A percentile compares a stretch with the other conserved stretches of the same genome.
These are phyloP conservation scores for Solanum piurae DNA, from an alignment of 257 asterid genomes.

Conservation along the genomic window DNA sequence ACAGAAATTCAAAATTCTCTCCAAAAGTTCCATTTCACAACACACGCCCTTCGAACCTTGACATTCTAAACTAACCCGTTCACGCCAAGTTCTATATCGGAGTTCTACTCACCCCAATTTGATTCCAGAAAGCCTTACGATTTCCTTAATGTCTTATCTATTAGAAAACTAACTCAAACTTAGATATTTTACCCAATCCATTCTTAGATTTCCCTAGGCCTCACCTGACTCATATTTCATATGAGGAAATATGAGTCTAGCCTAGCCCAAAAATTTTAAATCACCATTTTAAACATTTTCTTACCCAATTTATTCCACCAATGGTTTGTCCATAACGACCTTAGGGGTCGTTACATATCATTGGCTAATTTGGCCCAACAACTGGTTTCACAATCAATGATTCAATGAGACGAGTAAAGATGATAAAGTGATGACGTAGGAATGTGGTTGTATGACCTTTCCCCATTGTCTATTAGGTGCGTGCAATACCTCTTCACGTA, in stretches of 20 bases:
- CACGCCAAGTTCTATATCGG: not conserved
- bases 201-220: not conserved
- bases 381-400: not conserved
- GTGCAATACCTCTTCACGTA: not conserved
- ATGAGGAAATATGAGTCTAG: no score
- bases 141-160: not conserved
- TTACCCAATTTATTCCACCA: not conserved
- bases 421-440: not conserved
- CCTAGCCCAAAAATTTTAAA: not conserved
- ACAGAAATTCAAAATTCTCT: not conserved
- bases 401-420: not conserved
- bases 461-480: not conserved
- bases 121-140: not conserved
- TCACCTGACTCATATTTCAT: not conserved
- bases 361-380: not conserved
- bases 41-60: no score
- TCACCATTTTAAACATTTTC: not conserved
- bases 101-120: not conserved
- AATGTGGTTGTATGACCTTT: not conserved
- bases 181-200: not conserved
- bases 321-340: not conserved
- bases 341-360: not conserved
- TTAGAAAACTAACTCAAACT: not conserved
- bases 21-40: not conserved
- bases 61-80: not conserved